Conservation (phyloP, 805 yeast genomes). For the Wickerhamiella hasegawae region DNA sequence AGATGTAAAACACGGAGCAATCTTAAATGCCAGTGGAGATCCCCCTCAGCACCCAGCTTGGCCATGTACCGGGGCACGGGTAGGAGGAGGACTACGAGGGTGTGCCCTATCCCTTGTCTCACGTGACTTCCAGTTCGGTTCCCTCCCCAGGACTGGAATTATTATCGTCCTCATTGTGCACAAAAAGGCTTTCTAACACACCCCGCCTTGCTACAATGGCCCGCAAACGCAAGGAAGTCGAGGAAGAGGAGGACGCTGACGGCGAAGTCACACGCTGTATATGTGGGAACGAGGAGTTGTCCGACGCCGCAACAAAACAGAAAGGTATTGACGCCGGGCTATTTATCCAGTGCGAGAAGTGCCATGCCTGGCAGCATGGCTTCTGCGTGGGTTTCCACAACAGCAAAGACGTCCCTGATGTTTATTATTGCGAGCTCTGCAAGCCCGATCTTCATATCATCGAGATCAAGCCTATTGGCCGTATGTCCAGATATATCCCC, state of each 20-base stretch:
- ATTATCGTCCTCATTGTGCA: no score
- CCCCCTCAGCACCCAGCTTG: no score
- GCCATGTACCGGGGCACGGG: no score
- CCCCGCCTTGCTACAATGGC: no score
- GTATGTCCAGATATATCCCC: slow-evolving; percentile 35
- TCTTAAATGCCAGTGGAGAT: no score
- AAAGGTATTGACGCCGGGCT: slow-evolving; percentile 77
- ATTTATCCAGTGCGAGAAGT: slow-evolving; percentile 87
- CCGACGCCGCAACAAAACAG: slow-evolving; percentile 16
- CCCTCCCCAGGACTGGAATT: no score
- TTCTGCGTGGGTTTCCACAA: slow-evolving; percentile 76
- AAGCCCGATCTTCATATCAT: slow-evolving; percentile 68
- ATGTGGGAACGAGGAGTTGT: slow-evolving; percentile 35
- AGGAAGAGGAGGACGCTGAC: slow-evolving; percentile 14
- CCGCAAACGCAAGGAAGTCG: slow-evolving; percentile 5
- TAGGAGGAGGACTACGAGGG: no score
- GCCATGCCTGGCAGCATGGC: slow-evolving; percentile 97
- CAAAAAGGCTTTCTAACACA: no score
- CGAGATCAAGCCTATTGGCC: slow-evolving; percentile 30
- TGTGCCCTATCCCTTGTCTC: no score
- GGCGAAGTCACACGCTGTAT: slow-evolving; percentile 39
- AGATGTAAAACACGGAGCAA: no score
- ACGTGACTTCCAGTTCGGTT: no score
- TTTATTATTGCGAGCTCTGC: slow-evolving; percentile 89
- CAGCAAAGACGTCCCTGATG: slow-evolving; percentile 71